phyloP scores from a whole-genome alignment of 1,284 basidiomycete genomes.

The Malassezia obtusa region DNA sequence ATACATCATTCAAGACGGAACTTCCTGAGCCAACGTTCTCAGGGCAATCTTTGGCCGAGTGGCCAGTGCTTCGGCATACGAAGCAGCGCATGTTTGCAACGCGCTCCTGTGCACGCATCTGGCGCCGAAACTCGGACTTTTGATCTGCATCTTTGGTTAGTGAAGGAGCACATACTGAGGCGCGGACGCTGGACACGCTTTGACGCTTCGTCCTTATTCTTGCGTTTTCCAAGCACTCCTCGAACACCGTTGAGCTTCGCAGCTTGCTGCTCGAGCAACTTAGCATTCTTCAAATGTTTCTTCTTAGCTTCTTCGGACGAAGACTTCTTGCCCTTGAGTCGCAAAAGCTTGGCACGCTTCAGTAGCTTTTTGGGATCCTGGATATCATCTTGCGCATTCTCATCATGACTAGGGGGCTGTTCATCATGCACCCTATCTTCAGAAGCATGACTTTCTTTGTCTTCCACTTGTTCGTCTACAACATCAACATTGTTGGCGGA shows the following conservation, averaged over 20 bases:
- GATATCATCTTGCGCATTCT: not conserved
- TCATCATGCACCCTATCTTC: not conserved
- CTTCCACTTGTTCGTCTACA: not conserved
- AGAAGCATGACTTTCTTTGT: not conserved
- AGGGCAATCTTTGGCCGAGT: constrained; percentile 71
- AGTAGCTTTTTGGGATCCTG: constrained; percentile 24
- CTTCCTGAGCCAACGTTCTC: constrained; percentile 32
- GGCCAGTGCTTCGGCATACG: constrained; percentile 74
- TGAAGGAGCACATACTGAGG: constrained; percentile 1
- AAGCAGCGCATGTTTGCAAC: constrained; percentile 64
- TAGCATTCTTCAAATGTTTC: constrained; percentile 18
- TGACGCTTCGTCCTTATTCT: not conserved
- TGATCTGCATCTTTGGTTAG: constrained; percentile 25
- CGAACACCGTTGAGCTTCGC: constrained; percentile 29
- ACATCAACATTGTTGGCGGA: not conserved
- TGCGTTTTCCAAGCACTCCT: constrained; percentile 24
- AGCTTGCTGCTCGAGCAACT: constrained; percentile 46
- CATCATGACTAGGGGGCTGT: not conserved
- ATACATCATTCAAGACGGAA: constrained; percentile 22
- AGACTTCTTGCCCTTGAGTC: constrained; percentile 40
- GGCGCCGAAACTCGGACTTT: constrained; percentile 55
- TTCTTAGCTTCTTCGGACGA: constrained; percentile 28
- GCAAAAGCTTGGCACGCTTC: constrained; percentile 41
- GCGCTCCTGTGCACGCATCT: constrained; percentile 60
- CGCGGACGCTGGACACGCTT: constrained; percentile 5